These are phyloP conservation scores for Kwoniella shandongensis DNA, from an alignment of 768 basidiomycete species.

Conservation along the genomic window DNA sequence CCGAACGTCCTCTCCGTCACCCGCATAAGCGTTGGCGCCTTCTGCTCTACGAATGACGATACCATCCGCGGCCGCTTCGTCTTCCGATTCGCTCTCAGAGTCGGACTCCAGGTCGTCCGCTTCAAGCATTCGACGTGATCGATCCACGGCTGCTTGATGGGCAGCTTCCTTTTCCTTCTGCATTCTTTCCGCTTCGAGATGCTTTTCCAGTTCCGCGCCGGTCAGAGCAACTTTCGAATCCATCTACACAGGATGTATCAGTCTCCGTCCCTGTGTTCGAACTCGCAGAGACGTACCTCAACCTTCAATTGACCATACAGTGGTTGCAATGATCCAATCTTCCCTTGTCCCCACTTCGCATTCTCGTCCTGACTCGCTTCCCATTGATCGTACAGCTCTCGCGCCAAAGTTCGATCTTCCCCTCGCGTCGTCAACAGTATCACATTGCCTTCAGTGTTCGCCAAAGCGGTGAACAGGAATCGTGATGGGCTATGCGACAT, in stretches of 20 bases:
- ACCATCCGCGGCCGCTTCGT: conserved; percentile 62
- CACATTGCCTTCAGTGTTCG: conserved; percentile 76
- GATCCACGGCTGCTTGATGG: conserved; percentile 76
- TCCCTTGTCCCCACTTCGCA: conserved; percentile 84
- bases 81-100: conserved; percentile 61
- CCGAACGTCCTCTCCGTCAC: conserved; percentile 43
- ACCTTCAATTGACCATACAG: conserved; percentile 69
- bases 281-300: conserved; percentile 58
- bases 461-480: conserved; percentile 80
- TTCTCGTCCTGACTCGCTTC: conserved; percentile 74
- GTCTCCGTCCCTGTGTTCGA: neutral
- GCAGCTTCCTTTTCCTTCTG: conserved; percentile 81
- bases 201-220: conserved; percentile 81
- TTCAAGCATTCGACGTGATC: conserved; percentile 84
- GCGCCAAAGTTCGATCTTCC: conserved; percentile 76
- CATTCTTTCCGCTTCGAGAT: conserved; percentile 71
- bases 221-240: conserved; percentile 84
- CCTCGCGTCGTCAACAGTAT: conserved; percentile 78
- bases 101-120: conserved; percentile 69
- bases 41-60: conserved; percentile 23
- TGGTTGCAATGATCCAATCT: conserved; percentile 76
- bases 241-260: conserved; percentile 59
- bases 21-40: conserved; percentile 37
- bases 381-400: conserved; percentile 82
- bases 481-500: conserved; percentile 91